Evolutionary conservation across 2,329 filamentous ascomycete genomes (phyloP).

Genomic region (Gnomoniopsis sp.): DNA sequence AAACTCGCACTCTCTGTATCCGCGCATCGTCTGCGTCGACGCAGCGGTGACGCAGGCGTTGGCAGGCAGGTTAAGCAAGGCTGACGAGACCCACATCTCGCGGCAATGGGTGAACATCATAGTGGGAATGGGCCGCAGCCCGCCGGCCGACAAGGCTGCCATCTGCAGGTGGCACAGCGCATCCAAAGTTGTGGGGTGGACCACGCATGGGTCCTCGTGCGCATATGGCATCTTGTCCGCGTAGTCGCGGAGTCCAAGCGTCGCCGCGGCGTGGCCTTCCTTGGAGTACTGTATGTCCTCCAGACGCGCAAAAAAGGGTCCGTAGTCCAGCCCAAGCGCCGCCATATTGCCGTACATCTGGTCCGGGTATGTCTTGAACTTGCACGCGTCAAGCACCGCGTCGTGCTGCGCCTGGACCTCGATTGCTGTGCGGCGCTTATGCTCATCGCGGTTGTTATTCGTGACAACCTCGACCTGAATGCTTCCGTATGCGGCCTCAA

Average conservation of each 20-base stretch:
- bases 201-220: background rate
- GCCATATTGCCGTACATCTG: conserved; percentile 2
- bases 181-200: background rate
- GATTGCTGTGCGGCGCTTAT: background rate
- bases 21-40: background rate
- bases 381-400: background rate
- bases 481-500: background rate
- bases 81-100: background rate
- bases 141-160: background rate
- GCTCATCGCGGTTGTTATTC: background rate
- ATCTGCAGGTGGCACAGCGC: background rate
- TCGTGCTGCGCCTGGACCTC: background rate
- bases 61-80: background rate
- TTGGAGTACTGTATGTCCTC: background rate
- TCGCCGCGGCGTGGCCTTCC: background rate
- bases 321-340: background rate
- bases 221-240: background rate
- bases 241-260: background rate
- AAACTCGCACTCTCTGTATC: background rate
- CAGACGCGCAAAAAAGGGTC: background rate
- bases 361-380: conserved; percentile 5
- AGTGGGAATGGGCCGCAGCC: background rate
- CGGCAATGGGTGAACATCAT: background rate
- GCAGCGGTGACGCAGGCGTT: background rate
- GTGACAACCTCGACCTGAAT: background rate